phyloP scores from a whole-genome alignment of 768 basidiomycete species.

The Trametes coccinea region DNA sequence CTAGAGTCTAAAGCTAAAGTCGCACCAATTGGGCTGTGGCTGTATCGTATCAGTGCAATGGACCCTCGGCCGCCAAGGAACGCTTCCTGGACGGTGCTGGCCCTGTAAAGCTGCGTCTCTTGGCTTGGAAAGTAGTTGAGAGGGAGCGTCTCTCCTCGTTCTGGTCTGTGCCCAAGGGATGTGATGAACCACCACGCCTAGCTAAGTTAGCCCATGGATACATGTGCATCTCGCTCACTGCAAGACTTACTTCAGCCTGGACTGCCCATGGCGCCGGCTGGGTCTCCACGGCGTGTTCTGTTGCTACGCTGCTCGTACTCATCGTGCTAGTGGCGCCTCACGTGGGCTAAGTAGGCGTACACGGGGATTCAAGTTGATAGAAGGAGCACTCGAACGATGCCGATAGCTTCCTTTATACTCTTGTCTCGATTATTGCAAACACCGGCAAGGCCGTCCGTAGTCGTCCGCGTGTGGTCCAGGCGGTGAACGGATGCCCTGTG shows the following conservation, averaged over 20 bases:
- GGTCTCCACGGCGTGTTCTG: not conserved
- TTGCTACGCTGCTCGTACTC: not conserved
- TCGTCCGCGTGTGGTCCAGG: not conserved
- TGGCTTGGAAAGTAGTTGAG: conserved; percentile 20
- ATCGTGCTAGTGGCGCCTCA: not conserved
- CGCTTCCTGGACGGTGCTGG: conserved; percentile 2
- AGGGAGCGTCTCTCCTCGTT: conserved; percentile 15
- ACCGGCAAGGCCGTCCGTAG: not conserved
- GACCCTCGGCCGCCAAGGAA: conserved; percentile 16
- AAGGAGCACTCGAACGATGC: not conserved
- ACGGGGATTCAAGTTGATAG: not conserved
- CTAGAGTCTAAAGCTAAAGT: not conserved
- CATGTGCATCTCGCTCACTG: not conserved
- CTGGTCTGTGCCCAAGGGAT: conserved; percentile 10
- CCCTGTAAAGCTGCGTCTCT: conserved; percentile 12
- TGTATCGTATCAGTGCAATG: conserved; percentile 12
- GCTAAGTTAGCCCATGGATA: too few species aligned
- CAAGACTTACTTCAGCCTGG: conserved; percentile 16
- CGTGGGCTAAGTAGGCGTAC: not conserved
- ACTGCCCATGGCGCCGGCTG: conserved; percentile 14
- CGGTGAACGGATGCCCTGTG: not conserved
- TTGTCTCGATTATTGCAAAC: not conserved
- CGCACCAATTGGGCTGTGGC: conserved; percentile 14
- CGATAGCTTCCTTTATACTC: too few species aligned
- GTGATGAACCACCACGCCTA: conserved; percentile 23